Evolutionary conservation across 2,329 filamentous ascomycete genomes (phyloP), one percentile per base, ranked within the genome.

Genomic region (Fusarium sp.): DNA sequence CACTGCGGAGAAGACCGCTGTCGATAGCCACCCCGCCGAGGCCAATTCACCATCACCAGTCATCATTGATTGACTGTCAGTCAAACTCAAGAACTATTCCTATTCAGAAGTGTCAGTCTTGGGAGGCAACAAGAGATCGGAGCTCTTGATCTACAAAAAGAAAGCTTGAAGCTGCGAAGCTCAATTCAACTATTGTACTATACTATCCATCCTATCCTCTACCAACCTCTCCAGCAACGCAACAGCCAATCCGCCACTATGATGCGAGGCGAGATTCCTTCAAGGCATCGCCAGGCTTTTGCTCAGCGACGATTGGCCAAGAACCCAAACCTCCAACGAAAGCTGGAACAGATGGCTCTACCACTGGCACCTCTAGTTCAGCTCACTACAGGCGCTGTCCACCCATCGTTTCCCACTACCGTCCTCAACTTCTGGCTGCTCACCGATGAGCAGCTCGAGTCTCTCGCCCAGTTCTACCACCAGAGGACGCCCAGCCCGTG

Each of bases 341-440:
- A 93, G 75, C 84, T 94, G 61, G 75, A 81, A 25, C 86, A 91
- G 69, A 90, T 94, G 85, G 84, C 86, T 21, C 85, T 92, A 13
- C 84, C 83, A 23, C 86, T 94, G 25, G 85, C 86, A 1, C 90
- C 91, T 2, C 87, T 94, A 8, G 88, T 91, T 10, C 86, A 89
- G 78, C 80, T 90, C 69, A 83, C 83, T 23, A 87, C 86, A 3
- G 90, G 90, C 51, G 76, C 80, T n/a, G 80, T 90, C 4, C 90
- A 92, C 74, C 86, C 89, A 0, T 77, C 82, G 58, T 94, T 91
- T 77, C 91, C 91, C 2, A 74, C 76, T 21, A 91, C 88, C 6
- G 83, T 93, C 57, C 87, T 94, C 46, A 85, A 86, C 76, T 93
- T 91, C 80, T 92, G 90, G 85, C 88, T 93, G 31, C 85, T 94